Evolutionary conservation across 352 stramenopile species (phyloP).

Genomic region (Phytophthora agathidicida): DNA sequence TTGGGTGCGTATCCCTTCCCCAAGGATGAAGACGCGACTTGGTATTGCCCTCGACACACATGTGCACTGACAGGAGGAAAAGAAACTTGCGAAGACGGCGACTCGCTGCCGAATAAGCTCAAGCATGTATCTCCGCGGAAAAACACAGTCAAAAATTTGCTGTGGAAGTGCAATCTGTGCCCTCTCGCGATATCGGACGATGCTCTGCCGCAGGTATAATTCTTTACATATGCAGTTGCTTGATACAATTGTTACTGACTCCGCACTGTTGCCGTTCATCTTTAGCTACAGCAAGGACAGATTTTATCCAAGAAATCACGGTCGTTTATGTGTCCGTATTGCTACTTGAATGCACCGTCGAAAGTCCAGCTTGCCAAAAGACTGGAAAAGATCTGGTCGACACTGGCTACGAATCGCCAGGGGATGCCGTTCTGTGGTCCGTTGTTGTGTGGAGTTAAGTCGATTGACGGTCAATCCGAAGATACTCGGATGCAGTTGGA

Average conservation of each 20-base stretch:
- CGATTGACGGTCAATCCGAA: conserved; percentile 23
- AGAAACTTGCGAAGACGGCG: conserved; percentile 53
- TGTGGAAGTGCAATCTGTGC: conserved; percentile 86
- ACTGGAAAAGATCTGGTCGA: conserved; percentile 86
- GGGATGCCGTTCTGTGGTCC: conserved; percentile 83
- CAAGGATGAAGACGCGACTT: conserved; percentile 81
- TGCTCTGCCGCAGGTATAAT: conserved; percentile 60
- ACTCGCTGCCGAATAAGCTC: conserved; percentile 38
- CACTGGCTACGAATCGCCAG: conserved; percentile 85
- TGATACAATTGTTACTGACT: conserved; percentile 6
- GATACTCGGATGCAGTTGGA: conserved; percentile 41
- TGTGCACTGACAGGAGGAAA: conserved; percentile 69
- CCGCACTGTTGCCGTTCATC: conserved; percentile 4
- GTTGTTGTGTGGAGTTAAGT: conserved; percentile 67
- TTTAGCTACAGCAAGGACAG: conserved; percentile 63
- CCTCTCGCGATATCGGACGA: conserved; percentile 68
- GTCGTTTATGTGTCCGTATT: conserved; percentile 77
- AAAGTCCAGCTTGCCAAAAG: conserved; percentile 80
- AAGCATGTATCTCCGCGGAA: conserved; percentile 64
- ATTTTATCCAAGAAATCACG: conserved; percentile 70
- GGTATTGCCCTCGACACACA: conserved; percentile 81
- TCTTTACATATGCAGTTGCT: neutral
- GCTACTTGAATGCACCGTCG: conserved; percentile 52
- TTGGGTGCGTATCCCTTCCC: conserved; percentile 79
- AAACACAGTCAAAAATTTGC: conserved; percentile 50